Percentiles rank a stretch among this genome's conserved stretches.
Evolutionary conservation across 129 eudicot genomes (phyloP).

Genomic region (Mikania micrantha): DNA sequence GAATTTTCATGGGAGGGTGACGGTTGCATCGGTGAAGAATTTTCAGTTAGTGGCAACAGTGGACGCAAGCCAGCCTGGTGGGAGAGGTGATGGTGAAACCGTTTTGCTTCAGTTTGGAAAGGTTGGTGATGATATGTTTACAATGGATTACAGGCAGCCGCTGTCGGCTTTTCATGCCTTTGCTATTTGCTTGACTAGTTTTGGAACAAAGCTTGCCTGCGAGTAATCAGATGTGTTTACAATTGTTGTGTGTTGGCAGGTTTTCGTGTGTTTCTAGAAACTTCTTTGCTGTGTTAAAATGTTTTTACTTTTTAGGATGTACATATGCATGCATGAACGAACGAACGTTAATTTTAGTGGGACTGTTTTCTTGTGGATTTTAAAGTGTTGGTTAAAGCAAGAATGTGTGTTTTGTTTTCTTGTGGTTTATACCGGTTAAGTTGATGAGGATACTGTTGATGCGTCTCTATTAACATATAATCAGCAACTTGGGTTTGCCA

Average conservation of each 20-base stretch:
- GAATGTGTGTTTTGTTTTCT: not conserved
- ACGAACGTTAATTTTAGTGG: not conserved
- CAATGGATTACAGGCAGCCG: slow-evolving; percentile 83
- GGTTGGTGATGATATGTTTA: slow-evolving; percentile 69
- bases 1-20: slow-evolving; percentile 86
- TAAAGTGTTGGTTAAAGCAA: not conserved
- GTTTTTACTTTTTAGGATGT: slow-evolving; percentile 18
- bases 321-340: slow-evolving; percentile 27
- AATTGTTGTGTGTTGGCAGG: not conserved
- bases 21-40: slow-evolving; percentile 88
- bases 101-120: slow-evolving; percentile 89
- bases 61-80: slow-evolving; percentile 73
- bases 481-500: too few species aligned
- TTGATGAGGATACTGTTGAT: too few species aligned
- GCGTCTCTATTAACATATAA: too few species aligned
- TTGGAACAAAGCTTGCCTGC: slow-evolving; percentile 85
- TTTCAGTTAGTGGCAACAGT: slow-evolving; percentile 70
- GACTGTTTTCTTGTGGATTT: slow-evolving; percentile 12
- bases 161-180: slow-evolving; percentile 83
- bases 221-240: too few species aligned
- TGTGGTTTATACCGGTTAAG: too few species aligned
- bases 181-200: slow-evolving; percentile 82
- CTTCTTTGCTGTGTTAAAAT: not conserved
- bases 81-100: slow-evolving; percentile 72
- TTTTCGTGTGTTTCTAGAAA: not conserved